Evolutionary conservation across 139 green algal genomes (phyloP).

Genomic region (Chlamydomonas sp.): DNA sequence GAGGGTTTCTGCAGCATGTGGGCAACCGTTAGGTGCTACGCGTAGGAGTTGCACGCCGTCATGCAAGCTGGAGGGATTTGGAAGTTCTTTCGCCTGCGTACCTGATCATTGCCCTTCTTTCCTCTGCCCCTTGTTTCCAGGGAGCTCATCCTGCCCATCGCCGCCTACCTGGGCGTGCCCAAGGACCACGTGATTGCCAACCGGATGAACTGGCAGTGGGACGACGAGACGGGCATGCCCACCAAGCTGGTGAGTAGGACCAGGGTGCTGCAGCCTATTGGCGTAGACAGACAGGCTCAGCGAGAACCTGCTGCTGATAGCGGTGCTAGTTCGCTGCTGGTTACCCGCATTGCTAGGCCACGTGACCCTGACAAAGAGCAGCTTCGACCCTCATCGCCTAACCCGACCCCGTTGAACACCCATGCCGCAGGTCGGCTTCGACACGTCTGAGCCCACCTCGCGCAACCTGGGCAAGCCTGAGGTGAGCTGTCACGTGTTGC

Average conservation of each 20-base stretch:
- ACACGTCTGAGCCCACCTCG: conserved; percentile 54
- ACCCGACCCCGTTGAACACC: neutral
- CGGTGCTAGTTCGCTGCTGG: neutral
- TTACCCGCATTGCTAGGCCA: neutral
- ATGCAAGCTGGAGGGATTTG: too few species aligned
- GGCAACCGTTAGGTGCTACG: too few species aligned
- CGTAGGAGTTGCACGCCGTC: too few species aligned
- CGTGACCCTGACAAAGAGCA: neutral
- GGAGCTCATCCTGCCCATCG: too few species aligned
- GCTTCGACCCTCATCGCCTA: conserved; percentile 10
- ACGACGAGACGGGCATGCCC: conserved; percentile 64
- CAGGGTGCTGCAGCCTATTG: neutral
- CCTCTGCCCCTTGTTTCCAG: too few species aligned
- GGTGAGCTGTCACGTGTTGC: too few species aligned
- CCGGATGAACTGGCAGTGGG: conserved; percentile 65
- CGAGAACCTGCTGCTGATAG: neutral
- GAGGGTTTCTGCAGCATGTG: too few species aligned
- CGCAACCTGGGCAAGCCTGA: conserved; percentile 54
- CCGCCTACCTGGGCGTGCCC: too few species aligned
- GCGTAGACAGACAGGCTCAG: neutral
- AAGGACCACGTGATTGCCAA: conserved; percentile 66
- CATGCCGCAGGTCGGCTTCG: conserved; percentile 66
- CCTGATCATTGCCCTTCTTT: too few species aligned
- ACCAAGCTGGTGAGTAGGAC: conserved; percentile 37
- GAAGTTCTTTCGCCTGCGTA: too few species aligned